A percentile compares a stretch with the other conserved stretches of the same genome.
Evolutionary conservation across 495 filamentous ascomycete genomes (phyloP).

Genomic region (Physcia stellaris): DNA sequence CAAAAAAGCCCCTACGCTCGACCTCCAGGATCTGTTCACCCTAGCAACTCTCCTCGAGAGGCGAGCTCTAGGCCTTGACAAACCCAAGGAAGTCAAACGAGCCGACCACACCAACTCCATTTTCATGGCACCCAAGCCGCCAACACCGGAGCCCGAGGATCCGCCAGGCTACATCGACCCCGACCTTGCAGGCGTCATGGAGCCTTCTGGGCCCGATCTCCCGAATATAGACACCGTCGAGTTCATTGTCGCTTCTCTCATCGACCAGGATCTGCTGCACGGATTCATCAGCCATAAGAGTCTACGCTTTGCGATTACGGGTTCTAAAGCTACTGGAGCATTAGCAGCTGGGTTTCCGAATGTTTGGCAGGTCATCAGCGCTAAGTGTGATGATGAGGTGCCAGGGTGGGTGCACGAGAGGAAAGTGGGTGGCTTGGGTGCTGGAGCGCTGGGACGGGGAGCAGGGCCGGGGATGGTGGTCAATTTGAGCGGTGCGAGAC

Average conservation of each 20-base stretch:
- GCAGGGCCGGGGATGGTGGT: slow-evolving; percentile 34
- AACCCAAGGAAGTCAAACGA: background rate
- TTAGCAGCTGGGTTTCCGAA: slow-evolving; percentile 50
- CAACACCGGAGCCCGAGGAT: slow-evolving; percentile 2
- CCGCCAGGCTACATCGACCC: slow-evolving; percentile 25
- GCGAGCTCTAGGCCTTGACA: slow-evolving; percentile 5
- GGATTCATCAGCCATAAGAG: slow-evolving; percentile 74
- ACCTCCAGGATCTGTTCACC: slow-evolving; percentile 38
- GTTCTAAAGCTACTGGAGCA: slow-evolving; percentile 50
- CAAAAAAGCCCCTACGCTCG: slow-evolving; percentile 40
- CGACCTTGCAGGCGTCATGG: slow-evolving; percentile 23
- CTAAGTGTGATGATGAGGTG: slow-evolving; percentile 31
- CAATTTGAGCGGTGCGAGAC: slow-evolving; percentile 37
- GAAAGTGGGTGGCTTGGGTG: slow-evolving; percentile 3
- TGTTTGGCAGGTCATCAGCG: slow-evolving; percentile 41
- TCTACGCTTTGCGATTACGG: slow-evolving; percentile 66
- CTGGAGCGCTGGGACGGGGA: slow-evolving; percentile 13
- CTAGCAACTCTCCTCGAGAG: slow-evolving; percentile 27
- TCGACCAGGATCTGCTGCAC: slow-evolving; percentile 70
- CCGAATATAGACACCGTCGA: slow-evolving; percentile 54
- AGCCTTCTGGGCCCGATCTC: slow-evolving; percentile 9
- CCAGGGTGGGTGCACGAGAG: slow-evolving; percentile 41
- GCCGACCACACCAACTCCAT: slow-evolving; percentile 18
- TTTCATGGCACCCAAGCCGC: slow-evolving; percentile 5
- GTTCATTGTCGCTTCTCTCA: slow-evolving; percentile 56